Conservation (phyloP, 768 basidiomycete species). For the Pleurotus ostreatus region DNA sequence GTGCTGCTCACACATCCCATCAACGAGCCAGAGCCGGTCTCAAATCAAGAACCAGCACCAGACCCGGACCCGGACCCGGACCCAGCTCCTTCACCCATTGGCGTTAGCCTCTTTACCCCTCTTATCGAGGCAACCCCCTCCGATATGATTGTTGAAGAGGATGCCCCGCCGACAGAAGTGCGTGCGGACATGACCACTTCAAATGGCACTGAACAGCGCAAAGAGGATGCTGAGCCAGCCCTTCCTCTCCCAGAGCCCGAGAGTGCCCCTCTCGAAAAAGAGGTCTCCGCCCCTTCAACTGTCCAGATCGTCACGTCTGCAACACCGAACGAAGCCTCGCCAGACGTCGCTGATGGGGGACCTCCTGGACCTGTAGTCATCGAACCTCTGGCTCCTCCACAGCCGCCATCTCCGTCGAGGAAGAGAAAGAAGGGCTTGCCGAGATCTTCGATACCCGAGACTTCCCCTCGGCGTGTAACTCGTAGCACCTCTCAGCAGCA, state of each 20-base stretch:
- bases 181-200: not conserved
- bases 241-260: no score
- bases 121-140: no score
- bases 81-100: not conserved
- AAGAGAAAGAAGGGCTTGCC: slow-evolving; percentile 17
- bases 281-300: no score
- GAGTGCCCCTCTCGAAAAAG: no score
- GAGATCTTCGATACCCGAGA: slow-evolving; percentile 18
- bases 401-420: slow-evolving; percentile 6
- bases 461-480: slow-evolving; percentile 26
- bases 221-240: no score
- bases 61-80: not conserved
- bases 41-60: not conserved
- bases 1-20: not conserved
- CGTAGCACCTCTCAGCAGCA: slow-evolving; percentile 29
- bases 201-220: not conserved
- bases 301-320: no score
- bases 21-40: not conserved
- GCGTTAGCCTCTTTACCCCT: no score
- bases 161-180: not conserved
- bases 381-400: not conserved
- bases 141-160: no score
- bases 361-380: not conserved
- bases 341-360: not conserved
- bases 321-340: no score